These are phyloP conservation scores for Vitis hybrid DNA, from an alignment of 177 flowering plant genomes.

Conservation along the genomic window DNA sequence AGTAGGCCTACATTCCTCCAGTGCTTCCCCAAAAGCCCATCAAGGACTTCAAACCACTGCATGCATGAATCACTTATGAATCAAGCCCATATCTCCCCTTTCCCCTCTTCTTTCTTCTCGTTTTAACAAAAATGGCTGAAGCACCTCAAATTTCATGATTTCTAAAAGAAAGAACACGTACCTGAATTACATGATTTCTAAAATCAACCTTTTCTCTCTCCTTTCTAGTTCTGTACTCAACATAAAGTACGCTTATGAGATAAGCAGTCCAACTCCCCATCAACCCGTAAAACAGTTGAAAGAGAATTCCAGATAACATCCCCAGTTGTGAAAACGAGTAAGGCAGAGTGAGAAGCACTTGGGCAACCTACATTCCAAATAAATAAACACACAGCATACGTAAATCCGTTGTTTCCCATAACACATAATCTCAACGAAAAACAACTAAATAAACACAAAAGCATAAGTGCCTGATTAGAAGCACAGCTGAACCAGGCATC, in stretches of 20 bases:
- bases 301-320: conserved; percentile 79
- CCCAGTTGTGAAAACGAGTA: conserved; percentile 96
- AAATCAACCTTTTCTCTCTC: conserved; percentile 92
- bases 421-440: background rate
- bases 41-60: conserved; percentile 79
- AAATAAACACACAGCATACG: background rate
- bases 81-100: too few relatives aligned
- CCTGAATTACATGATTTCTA: conserved; percentile 95
- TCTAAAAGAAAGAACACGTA: conserved; percentile 14
- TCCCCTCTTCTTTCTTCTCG: too few relatives aligned
- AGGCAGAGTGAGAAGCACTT: conserved; percentile 85
- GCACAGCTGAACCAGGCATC: conserved; percentile 99
- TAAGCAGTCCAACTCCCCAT: conserved; percentile 99
- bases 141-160: too few relatives aligned
- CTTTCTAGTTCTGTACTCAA: conserved; percentile 89
- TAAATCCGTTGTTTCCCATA: background rate
- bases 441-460: background rate
- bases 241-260: conserved; percentile 83
- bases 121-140: too few relatives aligned
- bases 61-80: background rate
- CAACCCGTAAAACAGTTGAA: conserved; percentile 86
- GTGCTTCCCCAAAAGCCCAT: conserved; percentile 60
- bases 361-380: conserved; percentile 64
- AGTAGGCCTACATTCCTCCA: conserved; percentile 61
- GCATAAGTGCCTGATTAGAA: conserved; percentile 67